Base-by-base conservation (phyloP, 2,329 filamentous ascomycete species). In the Fusarium lateritium region DNA sequence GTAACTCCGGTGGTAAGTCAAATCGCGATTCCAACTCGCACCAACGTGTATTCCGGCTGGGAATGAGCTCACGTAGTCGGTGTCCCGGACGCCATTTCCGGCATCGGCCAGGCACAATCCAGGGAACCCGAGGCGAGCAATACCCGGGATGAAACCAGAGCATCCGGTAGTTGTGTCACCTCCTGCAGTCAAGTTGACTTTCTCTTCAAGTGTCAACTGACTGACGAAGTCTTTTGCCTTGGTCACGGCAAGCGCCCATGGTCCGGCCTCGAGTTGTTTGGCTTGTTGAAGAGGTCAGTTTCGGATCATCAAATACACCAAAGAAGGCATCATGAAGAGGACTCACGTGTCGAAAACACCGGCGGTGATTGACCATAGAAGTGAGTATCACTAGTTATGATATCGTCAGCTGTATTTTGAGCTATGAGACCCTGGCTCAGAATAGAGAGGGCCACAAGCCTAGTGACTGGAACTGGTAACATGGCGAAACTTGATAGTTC, bases 101-200 rank as follows among this genome's bases (percentile, higher is more conserved):
- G 60, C 60, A 7, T 65, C 62, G 5, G 45, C 45, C 4, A 65
- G 31, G 8, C 62, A 65, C 9, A 65, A 19, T 1, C 62, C 62
- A 0, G 59, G 52, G 0, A 65, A 65, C 1, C 42, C 42, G 2
- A 65, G 13, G 5, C 59, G 59, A 2, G 45, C 26, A 11, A 65
- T 51, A 1, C 40, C 52, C 0, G 60, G 58, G 5, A 63, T 63
- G 13, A 63, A 63, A 0, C 60, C 60, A 1, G 60, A 63, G 3
- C 60, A 63, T 1, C 62, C 62, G 1, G 62, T 65, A 1, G 39
- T 43, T 36, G 62, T 22, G 2, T 39, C 28, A 2, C 14, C 36
- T 51, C 62, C 62, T 7, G 62, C 31, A 6, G 62, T 65, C n/a
- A 65, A 9, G 52, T 65, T 65, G 31, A 65, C 62, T 13, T 65